Conservation (phyloP, 345 rosid genomes). For the Rhizophora apiculata region DNA sequence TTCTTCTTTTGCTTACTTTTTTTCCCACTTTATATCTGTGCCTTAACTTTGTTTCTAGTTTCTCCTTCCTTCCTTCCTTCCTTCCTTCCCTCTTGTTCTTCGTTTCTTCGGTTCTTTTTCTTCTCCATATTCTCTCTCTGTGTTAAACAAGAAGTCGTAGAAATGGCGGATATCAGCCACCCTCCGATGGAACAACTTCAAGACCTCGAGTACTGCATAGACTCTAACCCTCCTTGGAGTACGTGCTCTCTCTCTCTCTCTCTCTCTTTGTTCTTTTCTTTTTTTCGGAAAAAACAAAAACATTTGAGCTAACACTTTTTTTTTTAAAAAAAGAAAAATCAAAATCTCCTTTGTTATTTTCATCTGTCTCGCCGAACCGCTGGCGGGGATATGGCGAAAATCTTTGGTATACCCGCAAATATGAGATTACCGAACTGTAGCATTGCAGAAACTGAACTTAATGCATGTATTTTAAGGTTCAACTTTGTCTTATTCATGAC, state of each 20-base stretch:
- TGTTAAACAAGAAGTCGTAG: background rate
- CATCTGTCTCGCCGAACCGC: background rate
- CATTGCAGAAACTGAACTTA: background rate
- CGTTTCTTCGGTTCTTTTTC: background rate
- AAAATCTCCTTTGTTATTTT: background rate
- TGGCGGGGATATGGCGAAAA: background rate
- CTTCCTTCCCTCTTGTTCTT: background rate
- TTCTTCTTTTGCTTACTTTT: constrained; percentile 17
- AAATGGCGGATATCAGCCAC: constrained; percentile 32
- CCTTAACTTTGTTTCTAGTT: constrained; percentile 39
- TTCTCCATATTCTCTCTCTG: background rate
- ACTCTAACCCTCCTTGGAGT: constrained; percentile 42
- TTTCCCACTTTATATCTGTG: constrained; percentile 52
- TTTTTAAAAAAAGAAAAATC: background rate
- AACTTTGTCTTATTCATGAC: background rate
- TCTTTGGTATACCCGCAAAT: background rate
- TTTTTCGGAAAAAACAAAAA: background rate
- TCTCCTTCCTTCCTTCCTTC: constrained; percentile 13
- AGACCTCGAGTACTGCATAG: constrained; percentile 38
- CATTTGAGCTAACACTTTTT: background rate
- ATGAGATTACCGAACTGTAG: background rate
- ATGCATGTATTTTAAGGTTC: background rate
- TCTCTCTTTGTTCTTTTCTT: background rate
- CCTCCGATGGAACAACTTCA: constrained; percentile 39
- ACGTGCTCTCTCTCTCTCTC: constrained; percentile 2